phyloP scores from a whole-genome alignment of 208 protist genomes.

The Leishmania martiniquensis region DNA sequence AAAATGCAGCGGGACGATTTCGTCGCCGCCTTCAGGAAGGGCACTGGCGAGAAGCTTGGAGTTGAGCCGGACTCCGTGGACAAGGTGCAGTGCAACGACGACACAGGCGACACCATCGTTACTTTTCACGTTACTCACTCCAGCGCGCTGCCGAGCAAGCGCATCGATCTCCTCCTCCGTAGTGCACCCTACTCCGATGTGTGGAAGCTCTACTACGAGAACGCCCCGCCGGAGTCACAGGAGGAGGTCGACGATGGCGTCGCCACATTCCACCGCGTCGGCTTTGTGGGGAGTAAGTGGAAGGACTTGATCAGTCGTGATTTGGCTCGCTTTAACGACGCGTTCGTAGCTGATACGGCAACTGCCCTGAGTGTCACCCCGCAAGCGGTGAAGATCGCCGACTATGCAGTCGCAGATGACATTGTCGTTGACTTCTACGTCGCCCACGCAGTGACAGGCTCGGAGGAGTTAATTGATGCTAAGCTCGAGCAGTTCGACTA shows the following conservation, averaged over 20 bases:
- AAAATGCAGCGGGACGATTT: conserved; percentile 35
- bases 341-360: conserved; percentile 58
- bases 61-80: conserved; percentile 42
- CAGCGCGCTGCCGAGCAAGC: conserved; percentile 29
- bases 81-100: conserved; percentile 46
- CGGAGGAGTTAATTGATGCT: conserved; percentile 40
- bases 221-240: not conserved
- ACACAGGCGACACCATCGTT: conserved; percentile 66
- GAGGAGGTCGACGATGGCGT: not conserved
- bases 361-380: conserved; percentile 36
- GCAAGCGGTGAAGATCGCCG: conserved; percentile 41
- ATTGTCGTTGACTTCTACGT: conserved; percentile 68
- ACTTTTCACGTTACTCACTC: conserved; percentile 54
- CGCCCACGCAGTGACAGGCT: conserved; percentile 32
- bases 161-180: conserved; percentile 52
- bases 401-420: conserved; percentile 47
- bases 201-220: conserved; percentile 65
- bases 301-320: conserved; percentile 32
- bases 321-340: conserved; percentile 38
- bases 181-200: conserved; percentile 54
- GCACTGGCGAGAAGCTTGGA: conserved; percentile 36
- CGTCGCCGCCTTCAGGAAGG: conserved; percentile 44
- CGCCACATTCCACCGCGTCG: conserved; percentile 71
- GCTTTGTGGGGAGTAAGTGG: conserved; percentile 73
- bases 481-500: conserved; percentile 47